phyloP scores from a whole-genome alignment of 257 asterid genomes.

The Scutellaria galericulata region DNA sequence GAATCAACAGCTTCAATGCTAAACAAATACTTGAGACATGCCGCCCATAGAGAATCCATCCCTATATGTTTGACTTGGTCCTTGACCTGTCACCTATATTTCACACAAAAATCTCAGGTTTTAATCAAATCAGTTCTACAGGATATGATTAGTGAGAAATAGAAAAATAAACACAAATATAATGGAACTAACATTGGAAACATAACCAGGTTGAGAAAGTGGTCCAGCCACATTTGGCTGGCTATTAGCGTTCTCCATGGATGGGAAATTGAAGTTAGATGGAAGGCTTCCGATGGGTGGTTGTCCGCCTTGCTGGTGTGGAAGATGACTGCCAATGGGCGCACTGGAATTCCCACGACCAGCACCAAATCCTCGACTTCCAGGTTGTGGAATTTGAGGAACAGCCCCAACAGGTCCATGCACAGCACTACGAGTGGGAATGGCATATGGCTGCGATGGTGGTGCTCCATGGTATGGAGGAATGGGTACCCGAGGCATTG shows the following conservation, averaged over 20 bases:
- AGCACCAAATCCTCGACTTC: conserved; percentile 86
- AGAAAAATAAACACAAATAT: conserved; percentile 21
- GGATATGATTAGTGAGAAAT: conserved; percentile 18
- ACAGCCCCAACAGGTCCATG: conserved; percentile 94
- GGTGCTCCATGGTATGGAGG: conserved; percentile 86
- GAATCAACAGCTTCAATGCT: not conserved
- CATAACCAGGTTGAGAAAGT: conserved; percentile 90
- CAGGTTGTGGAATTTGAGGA: conserved; percentile 89
- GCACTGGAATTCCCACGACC: conserved; percentile 90
- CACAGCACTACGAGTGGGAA: conserved; percentile 90
- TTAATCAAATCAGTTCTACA: conserved; percentile 18
- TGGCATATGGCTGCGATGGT: conserved; percentile 90
- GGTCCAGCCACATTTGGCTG: conserved; percentile 92
- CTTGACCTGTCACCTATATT: conserved; percentile 67
- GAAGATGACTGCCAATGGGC: conserved; percentile 93
- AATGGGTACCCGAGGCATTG: conserved; percentile 81
- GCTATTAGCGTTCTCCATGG: conserved; percentile 82
- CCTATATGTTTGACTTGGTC: conserved; percentile 73
- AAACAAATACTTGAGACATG: conserved; percentile 82
- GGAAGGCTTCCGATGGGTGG: conserved; percentile 74
- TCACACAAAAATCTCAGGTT: not conserved
- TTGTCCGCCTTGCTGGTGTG: conserved; percentile 86
- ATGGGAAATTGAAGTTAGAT: conserved; percentile 74
- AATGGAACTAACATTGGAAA: conserved; percentile 69
- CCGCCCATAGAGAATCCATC: conserved; percentile 93